Base-by-base conservation (phyloP, 257 asterid genomes). In the Jacaranda mimosifolia region DNA sequence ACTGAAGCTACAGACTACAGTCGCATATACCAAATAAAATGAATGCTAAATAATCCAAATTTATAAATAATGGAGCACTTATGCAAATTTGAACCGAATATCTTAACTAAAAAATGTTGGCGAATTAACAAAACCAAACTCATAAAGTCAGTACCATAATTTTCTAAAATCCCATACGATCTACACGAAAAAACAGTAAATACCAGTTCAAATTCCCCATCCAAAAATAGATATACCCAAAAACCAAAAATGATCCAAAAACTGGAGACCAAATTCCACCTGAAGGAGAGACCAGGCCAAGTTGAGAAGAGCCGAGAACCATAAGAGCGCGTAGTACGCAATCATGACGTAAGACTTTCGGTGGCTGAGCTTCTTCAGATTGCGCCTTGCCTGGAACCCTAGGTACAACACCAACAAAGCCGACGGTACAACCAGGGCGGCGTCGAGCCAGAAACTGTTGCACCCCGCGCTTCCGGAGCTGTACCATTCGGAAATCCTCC, bases 261-360 rank as follows among this genome's bases (percentile, higher is more conserved):
- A 48, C 9, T 1, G 59, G 60, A 69, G 57, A 66, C 4, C 15
- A 73, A 72, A 68, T 32, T 60, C 19, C 12, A 95, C 99, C 97
- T 95, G 99, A 80, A 93, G 89, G 77, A 82, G 79, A 75, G 94
- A 88, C 99, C 97, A 95, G 7, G 90, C 89, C 55, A 93, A 85
- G 80, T 91, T 91, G 56, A 93, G 85, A 69, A 95, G 83, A 77
- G 96, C 89, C 19, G 99, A 82, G 48, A 84, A 14, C 98, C 98
- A 95, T 6, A 95, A 85, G 56, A 95, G 91, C 19, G 82, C 92
- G 74, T 92, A 91, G 87, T 90, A 91, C 78, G 97, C 91, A 78
- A 90, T 90, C 94, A 93, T 91, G 21, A 95, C 96, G 75, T 74
- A 82, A 6, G 98, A 91, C 81, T 88, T 84, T 6, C 97, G 89